Percentiles rank a stretch among this genome's conserved stretches.
Conservation (phyloP, 2,329 filamentous ascomycete genomes). For the Talaromyces sp. region DNA sequence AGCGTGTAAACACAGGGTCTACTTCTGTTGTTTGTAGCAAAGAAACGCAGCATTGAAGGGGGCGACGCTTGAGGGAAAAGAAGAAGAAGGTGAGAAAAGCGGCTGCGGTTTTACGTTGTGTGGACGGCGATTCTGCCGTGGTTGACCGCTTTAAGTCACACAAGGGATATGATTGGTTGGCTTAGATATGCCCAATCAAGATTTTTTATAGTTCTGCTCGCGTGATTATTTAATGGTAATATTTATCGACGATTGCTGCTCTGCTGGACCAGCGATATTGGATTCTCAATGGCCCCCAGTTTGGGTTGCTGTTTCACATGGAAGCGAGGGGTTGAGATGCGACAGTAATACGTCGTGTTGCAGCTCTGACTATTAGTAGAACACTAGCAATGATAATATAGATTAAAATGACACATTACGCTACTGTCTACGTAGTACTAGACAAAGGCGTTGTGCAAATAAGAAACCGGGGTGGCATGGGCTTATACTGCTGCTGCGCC, state of each 20-base stretch:
- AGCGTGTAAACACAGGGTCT: conserved; percentile 14
- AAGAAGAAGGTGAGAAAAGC: conserved; percentile 27
- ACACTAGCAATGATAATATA: neutral
- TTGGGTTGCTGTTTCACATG: neutral
- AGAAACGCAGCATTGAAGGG: conserved; percentile 92
- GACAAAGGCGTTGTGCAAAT: neutral
- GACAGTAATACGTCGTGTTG: neutral
- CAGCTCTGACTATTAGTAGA: neutral
- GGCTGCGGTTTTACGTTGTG: conserved; percentile 13
- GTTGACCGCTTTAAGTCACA: neutral
- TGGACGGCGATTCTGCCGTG: conserved; percentile 8
- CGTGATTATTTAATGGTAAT: neutral
- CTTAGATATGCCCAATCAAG: neutral
- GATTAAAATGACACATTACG: neutral
- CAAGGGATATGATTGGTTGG: neutral
- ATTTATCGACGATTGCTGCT: neutral
- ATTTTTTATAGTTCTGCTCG: neutral
- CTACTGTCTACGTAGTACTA: neutral
- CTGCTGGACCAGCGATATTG: neutral
- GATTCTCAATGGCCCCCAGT: neutral
- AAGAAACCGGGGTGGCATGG: neutral
- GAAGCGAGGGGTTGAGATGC: neutral
- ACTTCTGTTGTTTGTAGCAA: conserved; percentile 73
- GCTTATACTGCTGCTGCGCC: neutral
- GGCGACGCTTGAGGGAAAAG: conserved; percentile 64